phyloP scores from a whole-genome alignment of 163 green algal genomes.

The Scenedesmus sp. region DNA sequence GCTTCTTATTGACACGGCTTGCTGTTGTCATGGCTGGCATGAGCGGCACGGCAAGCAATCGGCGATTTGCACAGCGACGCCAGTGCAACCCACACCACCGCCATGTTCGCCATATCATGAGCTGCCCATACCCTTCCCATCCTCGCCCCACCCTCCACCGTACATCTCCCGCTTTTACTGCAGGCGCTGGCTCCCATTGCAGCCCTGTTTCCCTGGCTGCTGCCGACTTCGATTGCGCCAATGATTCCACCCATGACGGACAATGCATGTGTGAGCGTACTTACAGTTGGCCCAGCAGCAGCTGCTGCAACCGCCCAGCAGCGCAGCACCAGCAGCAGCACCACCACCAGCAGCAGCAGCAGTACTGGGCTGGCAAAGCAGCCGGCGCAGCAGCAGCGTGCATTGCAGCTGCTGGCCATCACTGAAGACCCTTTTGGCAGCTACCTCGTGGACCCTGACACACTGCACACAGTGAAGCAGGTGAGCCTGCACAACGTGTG shows the following conservation, averaged over 20 bases:
- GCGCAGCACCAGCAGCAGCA: background rate
- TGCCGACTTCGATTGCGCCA: background rate
- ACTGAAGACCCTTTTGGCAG: conserved; percentile 71
- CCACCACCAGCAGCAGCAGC: background rate
- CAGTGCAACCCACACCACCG: no score
- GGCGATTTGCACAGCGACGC: no score
- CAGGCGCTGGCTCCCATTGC: conserved; percentile 34
- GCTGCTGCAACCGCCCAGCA: background rate
- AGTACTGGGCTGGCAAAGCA: background rate
- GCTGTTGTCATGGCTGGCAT: no score
- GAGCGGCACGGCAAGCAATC: no score
- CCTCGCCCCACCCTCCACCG: no score
- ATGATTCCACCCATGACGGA: conserved; percentile 70
- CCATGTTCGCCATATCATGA: no score
- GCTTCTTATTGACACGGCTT: no score
- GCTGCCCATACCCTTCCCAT: no score
- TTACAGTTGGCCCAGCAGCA: conserved; percentile 36
- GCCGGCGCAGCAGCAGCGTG: conserved; percentile 15
- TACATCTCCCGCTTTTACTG: no score
- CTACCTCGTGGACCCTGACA: conserved; percentile 66
- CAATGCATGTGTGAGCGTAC: conserved; percentile 81
- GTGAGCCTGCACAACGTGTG: conserved; percentile 26
- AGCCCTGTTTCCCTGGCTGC: background rate
- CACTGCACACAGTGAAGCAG: conserved; percentile 65
- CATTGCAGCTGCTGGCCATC: conserved; percentile 60